phyloP scores from a whole-genome alignment of 2,329 filamentous ascomycete species.

The Verticillium tricorpus region DNA sequence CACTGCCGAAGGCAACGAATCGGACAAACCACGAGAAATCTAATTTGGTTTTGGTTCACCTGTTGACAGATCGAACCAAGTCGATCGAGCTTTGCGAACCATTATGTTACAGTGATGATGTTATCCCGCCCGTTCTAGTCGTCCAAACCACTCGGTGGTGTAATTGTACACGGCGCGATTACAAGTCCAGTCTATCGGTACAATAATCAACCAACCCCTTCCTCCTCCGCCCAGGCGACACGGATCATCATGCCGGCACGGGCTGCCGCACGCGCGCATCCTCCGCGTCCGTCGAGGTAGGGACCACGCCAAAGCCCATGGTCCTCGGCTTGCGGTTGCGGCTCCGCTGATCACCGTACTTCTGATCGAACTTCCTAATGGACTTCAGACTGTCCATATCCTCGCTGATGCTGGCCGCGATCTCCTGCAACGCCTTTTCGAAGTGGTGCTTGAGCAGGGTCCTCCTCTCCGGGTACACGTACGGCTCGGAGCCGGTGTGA shows the following conservation, averaged over 20 bases:
- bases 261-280: conserved; percentile 38
- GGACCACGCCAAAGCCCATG: conserved; percentile 55
- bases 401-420: conserved; percentile 87
- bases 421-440: conserved; percentile 78
- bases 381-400: conserved; percentile 84
- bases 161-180: background rate
- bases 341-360: conserved; percentile 78
- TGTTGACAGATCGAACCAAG: background rate
- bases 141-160: background rate
- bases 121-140: background rate
- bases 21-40: background rate
- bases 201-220: background rate
- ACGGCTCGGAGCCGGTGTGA: conserved; percentile 34
- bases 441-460: conserved; percentile 69
- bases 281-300: conserved; percentile 32
- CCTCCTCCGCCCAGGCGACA: background rate
- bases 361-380: conserved; percentile 93
- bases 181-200: background rate
- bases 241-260: conserved; percentile 1
- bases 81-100: background rate
- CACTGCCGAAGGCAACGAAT: background rate
- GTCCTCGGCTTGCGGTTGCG: conserved; percentile 46
- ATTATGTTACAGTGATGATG: background rate
- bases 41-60: background rate
- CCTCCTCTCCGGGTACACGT: conserved; percentile 65